Percentiles rank a stretch among this genome's conserved stretches.
Evolutionary conservation across 179 eudicot species (phyloP).

Genomic region (Beta lomatogona): DNA sequence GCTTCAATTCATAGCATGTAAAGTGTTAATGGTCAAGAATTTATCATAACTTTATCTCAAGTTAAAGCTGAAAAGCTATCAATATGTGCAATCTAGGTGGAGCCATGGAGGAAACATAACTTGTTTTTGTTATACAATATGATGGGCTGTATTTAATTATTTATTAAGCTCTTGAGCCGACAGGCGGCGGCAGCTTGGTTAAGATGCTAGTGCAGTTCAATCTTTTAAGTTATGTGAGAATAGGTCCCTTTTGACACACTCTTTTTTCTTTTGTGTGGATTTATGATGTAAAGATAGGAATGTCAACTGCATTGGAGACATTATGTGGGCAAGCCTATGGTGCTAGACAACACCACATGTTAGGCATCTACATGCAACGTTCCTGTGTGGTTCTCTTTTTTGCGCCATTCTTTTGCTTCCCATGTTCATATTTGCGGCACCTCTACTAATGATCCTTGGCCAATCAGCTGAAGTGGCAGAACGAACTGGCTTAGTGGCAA

Average conservation of each 20-base stretch:
- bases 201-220: not conserved
- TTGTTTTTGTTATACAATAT: not conserved
- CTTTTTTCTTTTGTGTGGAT: not conserved
- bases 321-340: constrained; percentile 48
- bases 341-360: constrained; percentile 39
- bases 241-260: not conserved
- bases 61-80: not conserved
- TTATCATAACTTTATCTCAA: not conserved
- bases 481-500: constrained; percentile 35
- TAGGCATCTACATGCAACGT: constrained; percentile 44
- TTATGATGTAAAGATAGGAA: constrained; percentile 34
- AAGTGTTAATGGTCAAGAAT: not conserved
- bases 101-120: constrained; percentile 8
- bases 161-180: not conserved
- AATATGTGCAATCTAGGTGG: not conserved
- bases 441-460: constrained; percentile 34
- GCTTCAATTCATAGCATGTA: not conserved
- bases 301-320: constrained; percentile 47
- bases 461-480: constrained; percentile 37
- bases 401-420: constrained; percentile 36
- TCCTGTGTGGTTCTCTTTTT: constrained; percentile 35
- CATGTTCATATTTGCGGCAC: constrained; percentile 38
- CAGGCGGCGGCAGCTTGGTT: not conserved
- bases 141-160: not conserved
- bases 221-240: not conserved